Evolutionary conservation across 2,329 filamentous ascomycete genomes (phyloP).

Genomic region (Colletotrichum paranaense): DNA sequence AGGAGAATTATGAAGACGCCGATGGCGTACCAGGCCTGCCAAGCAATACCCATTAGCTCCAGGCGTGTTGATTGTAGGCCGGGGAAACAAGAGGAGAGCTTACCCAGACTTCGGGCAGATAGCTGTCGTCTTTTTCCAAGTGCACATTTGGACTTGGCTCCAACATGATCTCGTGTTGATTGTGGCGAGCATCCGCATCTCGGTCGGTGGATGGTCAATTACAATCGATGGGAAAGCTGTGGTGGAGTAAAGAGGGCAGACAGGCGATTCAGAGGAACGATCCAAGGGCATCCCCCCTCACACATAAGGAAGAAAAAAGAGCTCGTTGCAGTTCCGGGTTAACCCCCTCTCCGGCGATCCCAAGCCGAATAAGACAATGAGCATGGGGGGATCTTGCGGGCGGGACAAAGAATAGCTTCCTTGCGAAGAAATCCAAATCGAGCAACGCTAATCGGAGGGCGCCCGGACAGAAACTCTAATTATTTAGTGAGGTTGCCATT

Average conservation of each 20-base stretch:
- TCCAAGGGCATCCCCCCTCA: background rate
- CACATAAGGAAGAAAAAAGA: background rate
- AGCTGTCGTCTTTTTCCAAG: constrained; percentile 31
- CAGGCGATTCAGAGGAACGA: background rate
- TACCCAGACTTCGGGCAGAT: constrained; percentile 38
- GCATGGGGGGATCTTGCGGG: background rate
- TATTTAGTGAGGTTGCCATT: background rate
- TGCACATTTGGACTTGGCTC: constrained; percentile 28
- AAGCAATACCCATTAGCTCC: background rate
- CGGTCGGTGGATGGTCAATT: background rate
- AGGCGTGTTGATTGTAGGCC: background rate
- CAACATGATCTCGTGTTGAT: constrained; percentile 17
- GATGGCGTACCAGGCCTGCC: constrained; percentile 34
- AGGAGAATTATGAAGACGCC: constrained; percentile 36
- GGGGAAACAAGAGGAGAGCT: background rate
- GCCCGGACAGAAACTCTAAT: background rate
- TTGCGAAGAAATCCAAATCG: background rate
- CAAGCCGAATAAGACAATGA: background rate
- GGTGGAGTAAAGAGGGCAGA: background rate
- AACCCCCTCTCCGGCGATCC: background rate
- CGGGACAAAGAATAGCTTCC: background rate
- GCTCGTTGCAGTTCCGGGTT: background rate
- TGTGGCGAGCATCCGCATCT: constrained; percentile 13
- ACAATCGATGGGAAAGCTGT: background rate
- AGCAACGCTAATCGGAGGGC: background rate